Percentiles rank a stretch among this genome's conserved stretches.
Evolutionary conservation across 2,329 filamentous ascomycete genomes (phyloP).

Genomic region (Aspergillus latus): DNA sequence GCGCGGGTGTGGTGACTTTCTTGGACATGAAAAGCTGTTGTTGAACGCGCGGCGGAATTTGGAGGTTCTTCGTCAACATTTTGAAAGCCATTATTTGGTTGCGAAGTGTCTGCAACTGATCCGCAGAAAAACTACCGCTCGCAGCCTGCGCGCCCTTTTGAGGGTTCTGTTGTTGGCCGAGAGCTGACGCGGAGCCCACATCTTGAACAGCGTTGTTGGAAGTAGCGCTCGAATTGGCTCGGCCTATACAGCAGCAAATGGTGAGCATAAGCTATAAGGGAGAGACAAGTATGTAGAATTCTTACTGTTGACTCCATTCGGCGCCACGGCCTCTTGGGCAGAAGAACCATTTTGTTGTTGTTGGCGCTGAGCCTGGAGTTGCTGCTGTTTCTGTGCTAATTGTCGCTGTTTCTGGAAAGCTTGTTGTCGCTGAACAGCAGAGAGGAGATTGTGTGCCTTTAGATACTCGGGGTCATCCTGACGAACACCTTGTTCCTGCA

Average conservation of each 20-base stretch:
- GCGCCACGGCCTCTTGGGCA: conserved; percentile 27
- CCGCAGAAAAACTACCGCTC: conserved; percentile 67
- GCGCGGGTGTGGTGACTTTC: conserved; percentile 39
- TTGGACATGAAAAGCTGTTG: conserved; percentile 73
- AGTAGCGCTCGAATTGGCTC: conserved; percentile 39
- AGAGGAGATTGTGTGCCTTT: conserved; percentile 74
- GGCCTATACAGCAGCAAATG: conserved; percentile 26
- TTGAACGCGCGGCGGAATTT: conserved; percentile 75
- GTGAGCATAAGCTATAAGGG: background rate
- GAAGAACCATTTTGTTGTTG: conserved; percentile 48
- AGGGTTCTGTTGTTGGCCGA: conserved; percentile 16
- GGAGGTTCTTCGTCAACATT: conserved; percentile 79
- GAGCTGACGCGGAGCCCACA: conserved; percentile 21
- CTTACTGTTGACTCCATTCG: conserved; percentile 48
- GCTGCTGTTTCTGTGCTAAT: conserved; percentile 36
- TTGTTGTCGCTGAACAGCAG: conserved; percentile 65
- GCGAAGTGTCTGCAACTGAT: conserved; percentile 75
- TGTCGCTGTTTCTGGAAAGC: conserved; percentile 58
- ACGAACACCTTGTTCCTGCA: conserved; percentile 82
- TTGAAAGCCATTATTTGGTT: conserved; percentile 93
- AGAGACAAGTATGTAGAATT: background rate
- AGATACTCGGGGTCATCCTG: conserved; percentile 82
- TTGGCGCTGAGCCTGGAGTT: conserved; percentile 45
- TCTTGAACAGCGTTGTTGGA: conserved; percentile 26
- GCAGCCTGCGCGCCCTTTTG: conserved; percentile 33